Conservation (phyloP, 805 yeast genomes). For the Brettanomyces custersianus region DNA sequence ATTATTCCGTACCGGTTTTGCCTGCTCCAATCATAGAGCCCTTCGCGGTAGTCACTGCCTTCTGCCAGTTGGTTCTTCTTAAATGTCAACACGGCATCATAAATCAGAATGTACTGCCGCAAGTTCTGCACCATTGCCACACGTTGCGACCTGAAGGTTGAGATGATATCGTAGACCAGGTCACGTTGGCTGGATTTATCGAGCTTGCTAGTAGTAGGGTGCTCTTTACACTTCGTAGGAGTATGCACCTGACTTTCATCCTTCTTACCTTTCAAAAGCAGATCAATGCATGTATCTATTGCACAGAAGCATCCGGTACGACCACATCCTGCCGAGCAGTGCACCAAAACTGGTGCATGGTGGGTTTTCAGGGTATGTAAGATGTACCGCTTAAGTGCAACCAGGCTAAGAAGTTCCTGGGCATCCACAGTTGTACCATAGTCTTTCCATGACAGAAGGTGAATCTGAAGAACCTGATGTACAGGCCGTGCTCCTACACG, state of each 20-base stretch:
- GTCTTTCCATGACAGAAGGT: constrained; percentile 78
- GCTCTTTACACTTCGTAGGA: constrained; percentile 7
- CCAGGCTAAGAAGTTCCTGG: constrained; percentile 46
- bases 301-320: constrained; percentile 87
- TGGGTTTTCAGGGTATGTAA: constrained; percentile 10
- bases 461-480: constrained; percentile 62
- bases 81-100: constrained; percentile 30
- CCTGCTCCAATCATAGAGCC: constrained; percentile 1
- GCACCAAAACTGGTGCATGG: constrained; percentile 53
- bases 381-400: constrained; percentile 29
- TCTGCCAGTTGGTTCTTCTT: constrained; percentile 11
- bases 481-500: constrained; percentile 21
- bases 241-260: constrained; percentile 4
- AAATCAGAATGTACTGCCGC: constrained; percentile 43
- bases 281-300: constrained; percentile 49
- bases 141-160: constrained; percentile 40
- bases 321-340: constrained; percentile 97
- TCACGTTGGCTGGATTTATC: constrained; percentile 19
- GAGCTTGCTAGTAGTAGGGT: background rate
- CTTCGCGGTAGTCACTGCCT: background rate
- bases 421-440: constrained; percentile 54
- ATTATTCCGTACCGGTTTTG: background rate
- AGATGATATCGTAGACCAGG: constrained; percentile 38
- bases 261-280: constrained; percentile 13
- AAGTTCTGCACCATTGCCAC: constrained; percentile 53